Base-by-base conservation (phyloP, 1,284 basidiomycete species). In the Ceratobasidium sp. region DNA sequence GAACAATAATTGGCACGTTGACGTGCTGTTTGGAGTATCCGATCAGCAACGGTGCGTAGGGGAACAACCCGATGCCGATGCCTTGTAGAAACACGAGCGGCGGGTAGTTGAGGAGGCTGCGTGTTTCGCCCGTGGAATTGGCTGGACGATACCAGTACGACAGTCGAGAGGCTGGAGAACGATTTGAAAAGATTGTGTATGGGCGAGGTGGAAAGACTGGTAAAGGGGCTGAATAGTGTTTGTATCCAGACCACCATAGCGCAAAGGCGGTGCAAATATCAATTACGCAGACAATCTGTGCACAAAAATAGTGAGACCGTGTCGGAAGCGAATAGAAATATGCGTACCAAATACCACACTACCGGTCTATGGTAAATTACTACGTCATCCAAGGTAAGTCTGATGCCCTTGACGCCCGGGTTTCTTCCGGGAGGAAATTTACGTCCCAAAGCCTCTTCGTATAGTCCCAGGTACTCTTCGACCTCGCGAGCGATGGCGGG, bases 61-160 rank as follows among this genome's bases (percentile, higher is more conserved):
- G 83, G 74, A 81, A 83, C 42, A 88, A 77, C 22, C 87, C 88
- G 65, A 89, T 87, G 4, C 87, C 88, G 27, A 89, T 85, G 12
- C 87, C 88, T 70, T 89, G 87, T 0, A 89, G 75, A 73, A 89
- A 87, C 10, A 89, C 75, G 12, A 89, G 77, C 0, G 87, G 85
- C 10, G 79, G 78, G 71, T 82, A 2, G 79, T 79, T 10, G 69
- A 68, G 0, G 83, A 83, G 32, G 77, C 8, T 8, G 7, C 17
- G 7, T 10, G 45, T 47, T 35, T 22, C 35, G 22, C 29, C 5
- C 6, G 2, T 13, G 20, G n/a, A 2, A 5, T 8, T 15, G 22
- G 43, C 85, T 0, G 85, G 85, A 0, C 85, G 82, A 74, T 86
- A 84, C 87, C 87, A 89, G 75, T 87, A 89, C 0, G 86, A 81